Evolutionary conservation across 2,329 filamentous ascomycete genomes (phyloP).

Genomic region (Penicillium corylophilum): DNA sequence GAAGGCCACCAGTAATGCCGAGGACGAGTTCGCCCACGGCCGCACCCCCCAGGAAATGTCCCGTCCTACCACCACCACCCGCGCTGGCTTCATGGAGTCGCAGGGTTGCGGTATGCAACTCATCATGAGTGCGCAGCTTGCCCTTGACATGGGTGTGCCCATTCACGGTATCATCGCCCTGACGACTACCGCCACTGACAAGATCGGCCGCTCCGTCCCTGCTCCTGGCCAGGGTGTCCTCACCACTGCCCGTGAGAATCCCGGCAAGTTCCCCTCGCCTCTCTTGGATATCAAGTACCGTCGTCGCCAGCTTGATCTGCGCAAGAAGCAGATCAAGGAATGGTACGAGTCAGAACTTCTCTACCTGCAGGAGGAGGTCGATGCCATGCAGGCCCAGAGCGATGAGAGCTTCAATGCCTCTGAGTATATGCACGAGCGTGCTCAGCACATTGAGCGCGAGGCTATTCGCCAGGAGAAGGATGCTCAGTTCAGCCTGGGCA

Average conservation of each 20-base stretch:
- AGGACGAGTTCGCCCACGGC: conserved; percentile 93
- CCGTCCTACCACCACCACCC: conserved; percentile 90
- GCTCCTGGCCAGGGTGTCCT: conserved; percentile 96
- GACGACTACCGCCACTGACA: conserved; percentile 95
- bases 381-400: conserved; percentile 81
- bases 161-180: conserved; percentile 94
- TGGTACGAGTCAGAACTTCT: conserved; percentile 96
- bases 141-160: conserved; percentile 96
- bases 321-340: conserved; percentile 89
- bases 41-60: conserved; percentile 98
- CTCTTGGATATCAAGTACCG: conserved; percentile 97
- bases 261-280: conserved; percentile 90
- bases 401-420: conserved; percentile 71
- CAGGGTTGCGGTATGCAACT: conserved; percentile 98
- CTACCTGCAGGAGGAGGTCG: conserved; percentile 87
- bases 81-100: conserved; percentile 99
- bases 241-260: conserved; percentile 87
- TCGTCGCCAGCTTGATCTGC: conserved; percentile 87
- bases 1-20: conserved; percentile 97
- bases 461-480: conserved; percentile 90
- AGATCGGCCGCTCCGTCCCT: conserved; percentile 96
- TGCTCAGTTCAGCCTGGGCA: conserved; percentile 86
- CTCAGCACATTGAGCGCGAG: conserved; percentile 82
- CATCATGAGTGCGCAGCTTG: conserved; percentile 95
- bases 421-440: conserved; percentile 82